Evolutionary conservation across 805 yeast genomes (phyloP), one percentile per base, ranked within the genome.

Genomic region (Saccharomycopsis babjevae): DNA sequence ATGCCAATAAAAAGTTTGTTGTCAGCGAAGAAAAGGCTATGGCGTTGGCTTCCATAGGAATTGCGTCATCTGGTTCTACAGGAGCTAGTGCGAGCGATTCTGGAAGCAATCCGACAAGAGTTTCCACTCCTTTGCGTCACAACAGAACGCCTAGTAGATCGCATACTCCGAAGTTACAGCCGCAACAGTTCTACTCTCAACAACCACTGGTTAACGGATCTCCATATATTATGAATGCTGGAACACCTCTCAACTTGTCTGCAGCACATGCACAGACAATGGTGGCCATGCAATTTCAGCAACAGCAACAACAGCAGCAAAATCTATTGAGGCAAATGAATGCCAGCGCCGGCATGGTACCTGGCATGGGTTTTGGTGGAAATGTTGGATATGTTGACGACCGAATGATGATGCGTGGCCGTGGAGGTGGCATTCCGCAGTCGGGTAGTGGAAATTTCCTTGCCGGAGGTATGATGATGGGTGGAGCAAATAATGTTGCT

Each of bases 31-130:
- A 61, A 50, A 59, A 63, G 38, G 64, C 65, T 1, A n/a, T 59
- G n/a, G 65, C 65, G 5, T 55, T 63, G 22, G 65, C 65, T 11
- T 57, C 62, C 8, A 63, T 63, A 25, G 65, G 65, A 6, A 61
- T 63, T 18, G 56, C 61, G 0, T 57, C 65, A 10, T 11, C 16
- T 18, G 20, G n/a, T 2, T 18, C 52, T 46, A 22, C 32, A 20
- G 25, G 15, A 6, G 28, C 25, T 22, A 46, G 32, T 22, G 8
- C 30, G 13, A 52, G 22, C 28, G 60, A 58, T 22, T 42, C 40
- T 36, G 42, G 16, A 22, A 28, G 25, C 8, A 39, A 39, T 16
- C 11, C 42, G 6, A 28, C 54, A 10, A 42, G 52, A 46, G 52
- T 46, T 10, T 46, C 52, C 2, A 46, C 52, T 1, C 52, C 52